phyloP scores from a whole-genome alignment of 1,139 yeast genomes.

The Protomyces pachydermus region DNA sequence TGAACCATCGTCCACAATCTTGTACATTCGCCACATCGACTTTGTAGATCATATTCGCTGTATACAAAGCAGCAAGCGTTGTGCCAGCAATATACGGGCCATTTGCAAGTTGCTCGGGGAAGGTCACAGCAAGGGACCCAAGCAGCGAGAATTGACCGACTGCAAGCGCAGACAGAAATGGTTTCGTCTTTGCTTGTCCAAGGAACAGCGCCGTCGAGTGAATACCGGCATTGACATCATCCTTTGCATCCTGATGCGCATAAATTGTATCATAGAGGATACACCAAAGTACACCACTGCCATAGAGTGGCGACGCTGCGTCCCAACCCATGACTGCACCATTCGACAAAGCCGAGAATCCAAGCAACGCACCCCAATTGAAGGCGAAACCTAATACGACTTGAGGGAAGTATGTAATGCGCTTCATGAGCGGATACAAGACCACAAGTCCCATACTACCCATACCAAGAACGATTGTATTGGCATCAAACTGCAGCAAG shows the following conservation, averaged over 20 bases:
- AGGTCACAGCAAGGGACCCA: neutral
- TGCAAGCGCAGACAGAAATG: slow-evolving; percentile 59
- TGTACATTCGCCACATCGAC: slow-evolving; percentile 9
- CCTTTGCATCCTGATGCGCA: slow-evolving; percentile 93
- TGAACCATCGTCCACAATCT: slow-evolving; percentile 21
- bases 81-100: slow-evolving; percentile 10
- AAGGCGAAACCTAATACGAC: slow-evolving; percentile 71
- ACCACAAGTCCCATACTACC: slow-evolving; percentile 73
- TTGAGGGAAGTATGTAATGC: slow-evolving; percentile 95
- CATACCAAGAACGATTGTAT: slow-evolving; percentile 72
- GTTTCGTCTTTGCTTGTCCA: slow-evolving; percentile 67
- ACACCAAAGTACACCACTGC: slow-evolving; percentile 83
- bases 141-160: slow-evolving; percentile 62
- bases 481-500: slow-evolving; percentile 65
- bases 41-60: slow-evolving; percentile 10
- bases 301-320: slow-evolving; percentile 72
- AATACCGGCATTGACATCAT: slow-evolving; percentile 82
- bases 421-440: slow-evolving; percentile 84
- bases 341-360: slow-evolving; percentile 77
- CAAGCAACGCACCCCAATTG: slow-evolving; percentile 91
- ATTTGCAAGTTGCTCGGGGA: neutral
- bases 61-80: slow-evolving; percentile 7
- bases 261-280: slow-evolving; percentile 93
- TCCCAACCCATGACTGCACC: slow-evolving; percentile 58
- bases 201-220: slow-evolving; percentile 92